Conservation (phyloP, 305 asterid species). For the Solanum aculeatissimum region DNA sequence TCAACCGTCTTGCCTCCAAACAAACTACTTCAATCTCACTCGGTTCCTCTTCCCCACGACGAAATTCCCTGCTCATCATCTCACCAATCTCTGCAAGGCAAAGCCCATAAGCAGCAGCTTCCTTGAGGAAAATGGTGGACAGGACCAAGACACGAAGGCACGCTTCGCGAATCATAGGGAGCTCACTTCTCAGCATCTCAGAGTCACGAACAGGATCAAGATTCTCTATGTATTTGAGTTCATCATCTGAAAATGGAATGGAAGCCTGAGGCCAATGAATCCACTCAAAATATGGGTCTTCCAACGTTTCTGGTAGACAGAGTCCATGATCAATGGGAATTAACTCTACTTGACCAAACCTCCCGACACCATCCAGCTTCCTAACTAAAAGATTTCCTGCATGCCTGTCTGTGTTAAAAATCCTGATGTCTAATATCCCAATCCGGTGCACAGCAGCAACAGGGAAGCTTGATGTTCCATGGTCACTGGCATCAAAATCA, state of each 20-base stretch:
- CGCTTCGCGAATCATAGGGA: constrained; percentile 91
- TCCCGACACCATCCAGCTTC: constrained; percentile 72
- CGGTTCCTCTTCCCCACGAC: constrained; percentile 88
- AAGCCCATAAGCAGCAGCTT: constrained; percentile 72
- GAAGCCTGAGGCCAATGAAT: constrained; percentile 99
- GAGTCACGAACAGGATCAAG: constrained; percentile 65
- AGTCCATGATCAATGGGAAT: constrained; percentile 96
- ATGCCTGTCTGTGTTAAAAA: constrained; percentile 91
- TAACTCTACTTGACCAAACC: constrained; percentile 83
- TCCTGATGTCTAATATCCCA: constrained; percentile 93
- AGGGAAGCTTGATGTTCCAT: constrained; percentile 93
- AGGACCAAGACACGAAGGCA: constrained; percentile 72
- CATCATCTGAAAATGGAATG: constrained; percentile 88
- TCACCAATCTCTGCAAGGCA: constrained; percentile 97
- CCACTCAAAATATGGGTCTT: constrained; percentile 98
- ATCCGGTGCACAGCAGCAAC: constrained; percentile 86
- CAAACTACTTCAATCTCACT: constrained; percentile 90
- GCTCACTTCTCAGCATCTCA: constrained; percentile 67
- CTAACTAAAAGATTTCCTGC: constrained; percentile 91
- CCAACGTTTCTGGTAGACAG: constrained; percentile 88
- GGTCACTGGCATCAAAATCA: constrained; percentile 91
- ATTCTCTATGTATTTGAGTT: constrained; percentile 64
- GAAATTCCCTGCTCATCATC: constrained; percentile 96
- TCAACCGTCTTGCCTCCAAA: constrained; percentile 64
- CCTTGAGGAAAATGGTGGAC: constrained; percentile 79